Evolutionary conservation across 495 filamentous ascomycete genomes (phyloP).

Genomic region (Sporormia fimetaria): DNA sequence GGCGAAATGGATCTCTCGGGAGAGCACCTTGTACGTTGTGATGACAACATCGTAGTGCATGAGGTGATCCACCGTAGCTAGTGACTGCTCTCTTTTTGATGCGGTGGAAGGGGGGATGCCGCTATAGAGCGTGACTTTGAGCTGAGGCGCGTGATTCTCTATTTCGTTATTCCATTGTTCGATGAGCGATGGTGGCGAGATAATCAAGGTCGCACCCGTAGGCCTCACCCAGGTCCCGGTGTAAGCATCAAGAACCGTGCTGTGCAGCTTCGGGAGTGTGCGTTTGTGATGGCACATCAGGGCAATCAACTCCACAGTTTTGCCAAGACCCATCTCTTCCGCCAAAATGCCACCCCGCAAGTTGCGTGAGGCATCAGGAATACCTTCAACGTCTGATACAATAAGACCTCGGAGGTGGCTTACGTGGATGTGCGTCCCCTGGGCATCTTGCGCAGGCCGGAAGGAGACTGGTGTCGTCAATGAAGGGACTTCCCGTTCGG

Average conservation of each 20-base stretch:
- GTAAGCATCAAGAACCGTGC: constrained; percentile 24
- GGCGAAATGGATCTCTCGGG: constrained; percentile 66
- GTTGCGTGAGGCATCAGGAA: constrained; percentile 29
- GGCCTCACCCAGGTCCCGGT: constrained; percentile 33
- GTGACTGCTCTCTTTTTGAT: constrained; percentile 27
- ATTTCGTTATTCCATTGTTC: constrained; percentile 85
- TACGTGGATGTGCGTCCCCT: constrained; percentile 24
- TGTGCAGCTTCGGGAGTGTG: constrained; percentile 16
- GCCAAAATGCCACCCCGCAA: constrained; percentile 59
- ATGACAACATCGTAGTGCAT: constrained; percentile 65
- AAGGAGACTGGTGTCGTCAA: constrained; percentile 12
- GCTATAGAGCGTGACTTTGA: constrained; percentile 40
- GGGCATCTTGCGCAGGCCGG: constrained; percentile 13
- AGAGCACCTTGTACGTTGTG: constrained; percentile 73
- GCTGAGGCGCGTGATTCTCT: constrained; percentile 49
- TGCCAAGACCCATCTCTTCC: constrained; percentile 95
- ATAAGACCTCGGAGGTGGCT: constrained; percentile 57
- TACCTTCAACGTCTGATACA: constrained; percentile 41
- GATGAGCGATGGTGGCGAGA: constrained; percentile 69
- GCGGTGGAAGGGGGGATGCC: constrained; percentile 27
- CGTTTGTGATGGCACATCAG: constrained; percentile 53
- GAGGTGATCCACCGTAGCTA: constrained; percentile 41
- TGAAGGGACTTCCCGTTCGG: neutral
- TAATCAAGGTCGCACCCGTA: constrained; percentile 67
- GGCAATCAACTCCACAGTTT: constrained; percentile 81